Evolutionary conservation across 305 asterid species (phyloP), one percentile per base, ranked within the genome.

Genomic region (Solanum chacoense): DNA sequence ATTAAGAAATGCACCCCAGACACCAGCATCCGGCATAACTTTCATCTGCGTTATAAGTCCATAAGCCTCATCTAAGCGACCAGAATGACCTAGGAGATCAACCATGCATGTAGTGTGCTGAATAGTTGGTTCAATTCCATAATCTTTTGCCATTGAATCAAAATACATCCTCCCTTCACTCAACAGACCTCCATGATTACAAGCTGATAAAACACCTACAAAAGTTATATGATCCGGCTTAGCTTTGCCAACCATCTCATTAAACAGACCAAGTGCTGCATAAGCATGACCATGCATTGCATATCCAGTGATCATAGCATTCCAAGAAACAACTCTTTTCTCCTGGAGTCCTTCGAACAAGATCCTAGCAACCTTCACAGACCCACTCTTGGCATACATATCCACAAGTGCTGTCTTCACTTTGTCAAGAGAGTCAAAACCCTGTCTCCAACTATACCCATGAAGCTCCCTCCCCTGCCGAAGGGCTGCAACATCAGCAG

Each of bases 361-460:
- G 34, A 83, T 83, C 91, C 95, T 89, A 4, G 95, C 94, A 35
- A 89, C 87, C 59, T 85, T 88, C 84, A 95, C 85, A 8, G 92
- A 92, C 29, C 98, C 96, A 85, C 94, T 90, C 91, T 95, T 95
- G 14, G 95, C 93, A 87, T 95, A 94, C 98, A 95, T 94, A 92
- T 95, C 98, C 40, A 94, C 92, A 12, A 95, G 93, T 29, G 94
- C 94, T 71, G 96, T 95, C 87, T 91, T 93, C 75, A 94, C 93
- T 91, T 92, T 94, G 86, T 93, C 93, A 38, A 93, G 92, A 10
- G 87, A 87, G 38, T 88, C 90, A 88, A 94, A 93, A 24, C 95
- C 94, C 12, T 86, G 93, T 89, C 94, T 90, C 91, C 91, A 93
- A 87, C 96, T 89, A 87, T 92, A 91, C 12, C 94, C 94, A 26